Evolutionary conservation across 331 rosid genomes (phyloP), one percentile per base, ranked within the genome.

Genomic region (Quercus lobata): DNA sequence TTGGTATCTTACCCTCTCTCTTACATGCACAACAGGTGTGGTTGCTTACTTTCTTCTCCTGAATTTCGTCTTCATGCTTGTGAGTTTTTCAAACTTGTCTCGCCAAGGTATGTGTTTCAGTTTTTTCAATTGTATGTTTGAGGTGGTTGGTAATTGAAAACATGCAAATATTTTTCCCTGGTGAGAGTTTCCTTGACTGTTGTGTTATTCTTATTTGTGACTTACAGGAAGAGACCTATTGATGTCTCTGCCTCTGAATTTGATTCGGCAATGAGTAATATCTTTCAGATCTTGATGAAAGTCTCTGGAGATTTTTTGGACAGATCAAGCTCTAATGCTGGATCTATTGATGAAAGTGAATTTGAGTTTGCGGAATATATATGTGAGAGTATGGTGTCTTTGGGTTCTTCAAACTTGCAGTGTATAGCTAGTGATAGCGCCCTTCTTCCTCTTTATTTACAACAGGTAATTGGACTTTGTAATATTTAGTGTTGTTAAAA

Each of bases 51-150:
- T 74, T 83, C 97, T 89, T 86, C 98, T 69, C 94, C 96, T 32
- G 98, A 96, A 80, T 93, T 96, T 61, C 94, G 97, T 57, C 92
- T 96, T 80, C 98, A 96, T 82, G 98, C 99, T 76, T 90, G 96
- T 75, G 99, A 96, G 69, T 96, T 96, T 88, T 96, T 96, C 86
- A 96, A 90, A 84, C 90, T 93, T 74, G 92, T 93, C 79, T 88
- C 93, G 21, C 84, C 97, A 63, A 93, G 98, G 99, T 96, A 88
- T 55, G 87, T 15, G 27, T 58, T 72, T 54, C 77, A 37, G 66
- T 72, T 73, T 69, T 58, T 62, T 7, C 21, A 61, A 30, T 65
- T 57, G 19, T 44, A 69, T 30, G n/a, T 72, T 84, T 55, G 57
- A 6, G 27, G 53, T 34, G 25, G 4, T 68, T 46, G 65, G 4